Conservation (phyloP, 1,284 basidiomycete species). For the Agroathelia rolfsii region DNA sequence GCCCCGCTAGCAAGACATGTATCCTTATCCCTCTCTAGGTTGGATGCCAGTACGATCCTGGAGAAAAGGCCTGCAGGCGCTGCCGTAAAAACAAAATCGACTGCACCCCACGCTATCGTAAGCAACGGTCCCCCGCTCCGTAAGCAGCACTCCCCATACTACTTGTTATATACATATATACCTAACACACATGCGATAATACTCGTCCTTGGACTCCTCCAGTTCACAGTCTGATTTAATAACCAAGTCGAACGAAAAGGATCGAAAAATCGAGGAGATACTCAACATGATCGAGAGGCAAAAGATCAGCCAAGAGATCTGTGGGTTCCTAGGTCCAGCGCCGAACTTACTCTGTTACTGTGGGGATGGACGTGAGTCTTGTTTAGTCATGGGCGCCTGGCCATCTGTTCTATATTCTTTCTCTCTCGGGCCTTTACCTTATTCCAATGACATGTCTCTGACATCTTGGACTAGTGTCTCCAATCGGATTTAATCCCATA, state of each 20-base stretch:
- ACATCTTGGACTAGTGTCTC: too few relatives aligned
- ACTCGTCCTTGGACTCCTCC: too few relatives aligned
- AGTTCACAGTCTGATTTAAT: constrained; percentile 52
- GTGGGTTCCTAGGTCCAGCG: constrained; percentile 28
- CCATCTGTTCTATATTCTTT: constrained; percentile 19
- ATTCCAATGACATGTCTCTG: too few relatives aligned
- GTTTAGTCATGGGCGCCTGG: constrained; percentile 12
- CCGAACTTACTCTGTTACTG: constrained; percentile 9
- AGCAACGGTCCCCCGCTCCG: constrained; percentile 48
- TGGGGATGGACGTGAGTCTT: constrained; percentile 2
- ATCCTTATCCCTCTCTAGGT: constrained; percentile 25
- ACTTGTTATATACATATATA: constrained; percentile 3
- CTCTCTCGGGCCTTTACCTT: background rate
- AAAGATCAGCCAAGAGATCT: constrained; percentile 30
- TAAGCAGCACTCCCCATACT: constrained; percentile 21
- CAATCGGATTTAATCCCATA: too few relatives aligned
- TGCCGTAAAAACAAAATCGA: constrained; percentile 35
- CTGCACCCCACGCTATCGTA: constrained; percentile 40
- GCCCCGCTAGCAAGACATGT: background rate
- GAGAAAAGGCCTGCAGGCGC: constrained; percentile 34
- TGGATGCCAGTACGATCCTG: constrained; percentile 37
- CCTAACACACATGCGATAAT: constrained; percentile 1
- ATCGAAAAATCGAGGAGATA: constrained; percentile 35
- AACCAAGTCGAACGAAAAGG: constrained; percentile 35
- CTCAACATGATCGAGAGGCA: constrained; percentile 38